Conservation (phyloP, 106 monocot species). For the Apostasia ramifera region DNA sequence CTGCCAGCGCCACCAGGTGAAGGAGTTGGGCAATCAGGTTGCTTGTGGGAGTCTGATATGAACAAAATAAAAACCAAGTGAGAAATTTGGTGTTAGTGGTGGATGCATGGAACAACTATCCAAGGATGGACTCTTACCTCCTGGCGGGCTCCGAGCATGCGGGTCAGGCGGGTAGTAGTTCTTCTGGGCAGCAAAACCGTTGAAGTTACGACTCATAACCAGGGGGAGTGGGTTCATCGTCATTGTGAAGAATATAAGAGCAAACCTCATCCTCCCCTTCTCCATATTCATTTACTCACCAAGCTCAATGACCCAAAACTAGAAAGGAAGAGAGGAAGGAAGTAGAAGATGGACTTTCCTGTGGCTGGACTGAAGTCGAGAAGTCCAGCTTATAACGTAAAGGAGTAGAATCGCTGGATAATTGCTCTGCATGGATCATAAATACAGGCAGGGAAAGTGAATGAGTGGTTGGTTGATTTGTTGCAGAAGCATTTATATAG, state of each 20-base stretch:
- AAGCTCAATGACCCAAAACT: neutral
- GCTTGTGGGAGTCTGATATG: neutral
- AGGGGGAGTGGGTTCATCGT: neutral
- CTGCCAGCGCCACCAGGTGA: neutral
- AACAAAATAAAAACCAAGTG: neutral
- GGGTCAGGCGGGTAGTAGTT: conserved; percentile 18
- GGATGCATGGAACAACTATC: neutral
- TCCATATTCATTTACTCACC: neutral
- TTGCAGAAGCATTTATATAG: too few species aligned
- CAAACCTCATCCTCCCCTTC: neutral
- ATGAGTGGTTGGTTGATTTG: too few species aligned
- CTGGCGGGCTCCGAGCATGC: conserved; percentile 1
- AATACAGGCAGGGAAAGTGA: too few species aligned
- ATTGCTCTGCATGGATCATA: too few species aligned
- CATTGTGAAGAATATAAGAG: neutral
- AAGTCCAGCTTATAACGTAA: too few species aligned
- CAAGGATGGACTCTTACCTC: neutral
- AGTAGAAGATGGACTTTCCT: too few species aligned
- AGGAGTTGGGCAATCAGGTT: neutral
- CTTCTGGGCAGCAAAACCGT: conserved; percentile 7
- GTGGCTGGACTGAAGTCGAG: too few species aligned
- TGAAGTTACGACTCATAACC: neutral
- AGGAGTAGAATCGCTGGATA: too few species aligned
- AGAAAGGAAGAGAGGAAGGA: neutral
- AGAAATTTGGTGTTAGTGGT: neutral